Evolutionary conservation across 2,329 filamentous ascomycete species (phyloP).

Genomic region (Aspergillus pseudoglaucus): DNA sequence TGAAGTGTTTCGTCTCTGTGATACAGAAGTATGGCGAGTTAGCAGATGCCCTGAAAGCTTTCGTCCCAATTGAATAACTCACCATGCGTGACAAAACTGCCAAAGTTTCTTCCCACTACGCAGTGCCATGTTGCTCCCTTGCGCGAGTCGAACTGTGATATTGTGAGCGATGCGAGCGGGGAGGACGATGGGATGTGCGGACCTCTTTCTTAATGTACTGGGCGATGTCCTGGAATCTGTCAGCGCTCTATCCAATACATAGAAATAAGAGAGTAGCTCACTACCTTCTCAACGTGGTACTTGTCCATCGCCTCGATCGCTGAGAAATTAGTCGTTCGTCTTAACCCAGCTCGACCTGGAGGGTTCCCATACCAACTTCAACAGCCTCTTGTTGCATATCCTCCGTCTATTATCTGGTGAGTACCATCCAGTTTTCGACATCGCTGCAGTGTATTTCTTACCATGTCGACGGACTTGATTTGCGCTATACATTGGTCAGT

Average conservation of each 20-base stretch:
- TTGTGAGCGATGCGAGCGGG: slow-evolving; percentile 15
- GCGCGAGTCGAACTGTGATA: slow-evolving; percentile 77
- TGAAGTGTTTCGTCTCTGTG: slow-evolving; percentile 97
- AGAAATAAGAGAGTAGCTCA: slow-evolving; percentile 2
- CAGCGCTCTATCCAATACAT: slow-evolving; percentile 5
- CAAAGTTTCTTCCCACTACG: slow-evolving; percentile 97
- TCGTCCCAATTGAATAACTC: slow-evolving; percentile 26
- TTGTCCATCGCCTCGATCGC: slow-evolving; percentile 67
- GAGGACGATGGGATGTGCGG: slow-evolving; percentile 22
- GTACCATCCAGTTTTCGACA: slow-evolving; percentile 1
- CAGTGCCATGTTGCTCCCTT: slow-evolving; percentile 99
- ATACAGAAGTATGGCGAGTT: slow-evolving; percentile 6
- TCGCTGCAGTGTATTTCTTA: slow-evolving; percentile 40
- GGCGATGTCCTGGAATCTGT: slow-evolving; percentile 69
- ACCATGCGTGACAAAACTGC: slow-evolving; percentile 98
- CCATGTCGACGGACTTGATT: slow-evolving; percentile 98
- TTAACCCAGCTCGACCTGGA: slow-evolving; percentile 1
- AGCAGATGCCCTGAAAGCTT: not conserved
- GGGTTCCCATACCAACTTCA: slow-evolving; percentile 70
- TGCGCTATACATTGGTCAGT: slow-evolving; percentile 56
- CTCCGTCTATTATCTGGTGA: slow-evolving; percentile 61
- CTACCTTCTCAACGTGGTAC: slow-evolving; percentile 65
- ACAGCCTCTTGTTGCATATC: slow-evolving; percentile 96
- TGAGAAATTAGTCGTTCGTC: slow-evolving; percentile 32
- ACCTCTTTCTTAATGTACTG: slow-evolving; percentile 94